Conservation (phyloP, 768 basidiomycete species). For the Tephrocybe sp. region DNA sequence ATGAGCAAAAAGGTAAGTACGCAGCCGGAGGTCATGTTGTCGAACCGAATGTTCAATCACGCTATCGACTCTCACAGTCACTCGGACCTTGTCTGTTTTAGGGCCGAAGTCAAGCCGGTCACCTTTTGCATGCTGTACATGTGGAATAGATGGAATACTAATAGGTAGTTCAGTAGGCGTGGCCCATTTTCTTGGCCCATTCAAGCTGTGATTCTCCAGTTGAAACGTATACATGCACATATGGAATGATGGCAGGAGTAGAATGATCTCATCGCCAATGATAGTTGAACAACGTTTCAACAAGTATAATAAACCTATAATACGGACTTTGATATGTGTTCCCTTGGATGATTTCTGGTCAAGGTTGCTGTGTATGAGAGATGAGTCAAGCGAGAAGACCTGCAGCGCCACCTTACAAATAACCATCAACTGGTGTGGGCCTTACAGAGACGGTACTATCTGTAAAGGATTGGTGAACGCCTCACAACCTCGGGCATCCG, state of each 20-base stretch:
- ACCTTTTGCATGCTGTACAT: too few species aligned
- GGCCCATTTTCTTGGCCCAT: too few species aligned
- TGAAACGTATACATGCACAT: too few species aligned
- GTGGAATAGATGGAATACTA: too few species aligned
- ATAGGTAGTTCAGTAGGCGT: too few species aligned
- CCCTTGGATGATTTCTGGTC: neutral
- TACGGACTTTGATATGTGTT: too few species aligned
- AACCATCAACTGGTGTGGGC: constrained; percentile 30
- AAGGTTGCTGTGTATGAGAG: neutral
- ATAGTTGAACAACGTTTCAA: too few species aligned
- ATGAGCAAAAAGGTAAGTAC: neutral
- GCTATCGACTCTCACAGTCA: constrained; percentile 30
- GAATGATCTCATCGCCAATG: too few species aligned
- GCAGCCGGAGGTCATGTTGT: neutral
- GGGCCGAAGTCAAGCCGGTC: too few species aligned
- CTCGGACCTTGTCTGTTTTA: neutral
- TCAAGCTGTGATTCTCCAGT: too few species aligned
- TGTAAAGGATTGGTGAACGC: constrained; percentile 1
- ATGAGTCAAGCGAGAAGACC: constrained; percentile 11
- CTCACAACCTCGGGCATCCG: constrained; percentile 4
- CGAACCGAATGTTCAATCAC: constrained; percentile 21
- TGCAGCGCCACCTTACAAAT: constrained; percentile 38
- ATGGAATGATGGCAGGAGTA: too few species aligned
- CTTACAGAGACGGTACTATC: constrained; percentile 9
- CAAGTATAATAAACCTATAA: too few species aligned